Evolutionary conservation across 768 basidiomycete genomes (phyloP).

Genomic region (Suillus subluteus): DNA sequence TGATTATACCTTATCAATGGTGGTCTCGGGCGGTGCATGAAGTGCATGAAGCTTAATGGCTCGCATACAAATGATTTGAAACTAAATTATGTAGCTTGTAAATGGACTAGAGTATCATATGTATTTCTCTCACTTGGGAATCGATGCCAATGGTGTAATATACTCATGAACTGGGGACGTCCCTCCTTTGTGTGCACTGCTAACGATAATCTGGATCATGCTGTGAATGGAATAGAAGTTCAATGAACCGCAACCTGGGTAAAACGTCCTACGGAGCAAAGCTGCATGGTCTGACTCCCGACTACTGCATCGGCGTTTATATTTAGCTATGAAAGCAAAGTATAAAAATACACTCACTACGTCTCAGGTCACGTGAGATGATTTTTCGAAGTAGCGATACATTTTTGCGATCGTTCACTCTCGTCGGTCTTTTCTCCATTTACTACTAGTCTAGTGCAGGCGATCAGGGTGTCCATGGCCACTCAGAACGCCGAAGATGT

Average conservation of each 20-base stretch:
- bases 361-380: slow-evolving; percentile 9
- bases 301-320: not conserved
- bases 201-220: not conserved
- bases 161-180: not conserved
- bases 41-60: not conserved
- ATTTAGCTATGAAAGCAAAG: not conserved
- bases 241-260: not conserved
- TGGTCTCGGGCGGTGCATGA: not conserved
- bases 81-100: not conserved
- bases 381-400: slow-evolving; percentile 1
- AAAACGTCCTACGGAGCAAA: not conserved
- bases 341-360: not conserved
- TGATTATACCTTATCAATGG: not conserved
- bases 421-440: not conserved
- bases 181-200: not conserved
- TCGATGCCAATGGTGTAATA: not conserved
- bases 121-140: not conserved
- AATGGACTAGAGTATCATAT: not conserved
- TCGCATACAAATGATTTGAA: not conserved
- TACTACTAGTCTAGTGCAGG: not conserved
- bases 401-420: slow-evolving; percentile 2
- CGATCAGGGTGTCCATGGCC: slow-evolving; percentile 18
- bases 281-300: not conserved
- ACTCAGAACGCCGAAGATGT: slow-evolving; percentile 15
- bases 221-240: no score